Evolutionary conservation across 805 yeast species (phyloP).

Genomic region (Ogataea angusta): DNA sequence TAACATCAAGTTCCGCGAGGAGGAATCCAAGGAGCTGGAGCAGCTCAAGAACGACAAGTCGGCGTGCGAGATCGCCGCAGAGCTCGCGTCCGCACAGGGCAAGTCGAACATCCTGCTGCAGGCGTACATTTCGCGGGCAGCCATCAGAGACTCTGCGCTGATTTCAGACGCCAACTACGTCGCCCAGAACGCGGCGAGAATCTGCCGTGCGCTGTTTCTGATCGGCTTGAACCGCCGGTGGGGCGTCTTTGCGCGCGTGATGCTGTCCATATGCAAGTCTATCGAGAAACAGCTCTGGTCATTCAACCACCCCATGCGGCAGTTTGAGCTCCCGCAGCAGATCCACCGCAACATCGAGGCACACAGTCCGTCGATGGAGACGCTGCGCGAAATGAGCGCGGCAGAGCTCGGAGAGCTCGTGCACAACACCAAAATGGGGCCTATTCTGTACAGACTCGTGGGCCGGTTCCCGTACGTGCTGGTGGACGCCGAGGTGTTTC

Average conservation of each 20-base stretch:
- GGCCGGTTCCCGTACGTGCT: slow-evolving; percentile 72
- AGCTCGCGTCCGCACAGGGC: slow-evolving; percentile 70
- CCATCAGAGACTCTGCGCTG: slow-evolving; percentile 74
- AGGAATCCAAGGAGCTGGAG: slow-evolving; percentile 74
- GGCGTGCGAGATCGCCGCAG: slow-evolving; percentile 82
- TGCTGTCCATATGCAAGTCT: slow-evolving; percentile 81
- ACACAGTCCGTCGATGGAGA: slow-evolving; percentile 67
- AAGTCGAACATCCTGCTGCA: slow-evolving; percentile 87
- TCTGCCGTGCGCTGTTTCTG: slow-evolving; percentile 84
- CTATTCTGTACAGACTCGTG: slow-evolving; percentile 52
- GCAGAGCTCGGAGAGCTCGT: slow-evolving; percentile 86
- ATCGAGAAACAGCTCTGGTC: slow-evolving; percentile 86
- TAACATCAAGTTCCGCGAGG: slow-evolving; percentile 81
- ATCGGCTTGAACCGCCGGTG: slow-evolving; percentile 87
- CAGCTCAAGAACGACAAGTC: slow-evolving; percentile 54
- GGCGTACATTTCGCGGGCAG: slow-evolving; percentile 76
- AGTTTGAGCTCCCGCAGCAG: slow-evolving; percentile 74
- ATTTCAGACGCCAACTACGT: slow-evolving; percentile 87
- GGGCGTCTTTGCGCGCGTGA: slow-evolving; percentile 75
- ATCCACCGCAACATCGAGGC: slow-evolving; percentile 59
- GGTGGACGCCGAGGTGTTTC: slow-evolving; percentile 81
- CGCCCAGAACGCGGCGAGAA: slow-evolving; percentile 93
- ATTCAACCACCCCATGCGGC: slow-evolving; percentile 83
- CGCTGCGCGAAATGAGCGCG: slow-evolving; percentile 66
- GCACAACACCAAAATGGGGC: slow-evolving; percentile 76